Percentiles rank a stretch among this genome's conserved stretches.
Evolutionary conservation across 179 eudicot species (phyloP).

Genomic region (Spergularia azorica): DNA sequence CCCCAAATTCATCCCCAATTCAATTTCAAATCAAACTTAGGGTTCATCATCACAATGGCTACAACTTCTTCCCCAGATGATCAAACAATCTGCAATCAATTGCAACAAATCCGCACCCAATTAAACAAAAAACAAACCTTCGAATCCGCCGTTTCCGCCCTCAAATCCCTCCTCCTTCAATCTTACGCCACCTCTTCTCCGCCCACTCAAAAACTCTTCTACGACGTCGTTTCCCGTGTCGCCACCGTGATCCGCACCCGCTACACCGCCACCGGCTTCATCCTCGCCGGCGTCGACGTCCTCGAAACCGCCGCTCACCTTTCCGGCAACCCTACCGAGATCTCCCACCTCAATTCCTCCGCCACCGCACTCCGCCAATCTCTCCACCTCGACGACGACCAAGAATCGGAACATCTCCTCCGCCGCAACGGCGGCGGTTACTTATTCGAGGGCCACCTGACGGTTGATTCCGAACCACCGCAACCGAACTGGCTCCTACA

Average conservation of each 20-base stretch:
- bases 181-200: slow-evolving; percentile 63
- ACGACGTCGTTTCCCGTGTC: slow-evolving; percentile 70
- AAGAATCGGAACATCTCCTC: neutral
- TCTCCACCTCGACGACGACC: neutral
- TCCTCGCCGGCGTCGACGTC: slow-evolving; percentile 72
- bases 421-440: slow-evolving; percentile 36
- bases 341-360: slow-evolving; percentile 52
- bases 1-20: neutral
- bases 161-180: slow-evolving; percentile 56
- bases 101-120: slow-evolving; percentile 67
- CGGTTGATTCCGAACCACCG: slow-evolving; percentile 87
- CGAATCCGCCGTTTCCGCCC: slow-evolving; percentile 58
- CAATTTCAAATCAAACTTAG: slow-evolving; percentile 6
- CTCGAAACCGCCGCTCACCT: slow-evolving; percentile 58
- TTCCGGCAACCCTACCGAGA: slow-evolving; percentile 40
- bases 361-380: slow-evolving; percentile 40
- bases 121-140: slow-evolving; percentile 68
- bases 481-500: slow-evolving; percentile 84
- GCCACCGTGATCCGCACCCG: slow-evolving; percentile 79
- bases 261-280: slow-evolving; percentile 78
- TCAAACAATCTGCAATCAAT: slow-evolving; percentile 39
- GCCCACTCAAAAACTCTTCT: slow-evolving; percentile 54
- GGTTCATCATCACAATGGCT: slow-evolving; percentile 19
- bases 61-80: slow-evolving; percentile 19
- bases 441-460: slow-evolving; percentile 90